Base-by-base conservation (phyloP, 257 asterid species). In the Solanum virginianum region DNA sequence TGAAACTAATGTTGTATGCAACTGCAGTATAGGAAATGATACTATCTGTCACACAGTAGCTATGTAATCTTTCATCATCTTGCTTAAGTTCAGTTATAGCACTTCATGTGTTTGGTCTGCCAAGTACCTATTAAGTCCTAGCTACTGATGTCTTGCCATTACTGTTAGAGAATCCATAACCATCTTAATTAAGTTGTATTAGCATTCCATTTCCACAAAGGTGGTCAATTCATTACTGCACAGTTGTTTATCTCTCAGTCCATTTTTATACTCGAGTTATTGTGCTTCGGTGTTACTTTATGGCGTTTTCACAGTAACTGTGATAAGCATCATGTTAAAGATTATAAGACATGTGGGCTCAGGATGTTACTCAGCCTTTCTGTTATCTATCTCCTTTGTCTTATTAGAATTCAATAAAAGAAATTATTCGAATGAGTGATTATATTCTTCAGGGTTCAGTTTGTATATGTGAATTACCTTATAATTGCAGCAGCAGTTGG, bases 21-120 rank as follows among this genome's bases (percentile, higher is more conserved):
- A 70, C 26, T 83, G 86, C 86, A 83, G 6, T 17, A 69, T 83
- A 68, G 86, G 86, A 66, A 70, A 83, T 83, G 86, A 83, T 83
- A 43, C 86, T 5, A 36, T 60, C 63, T 83, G 86, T 57, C 86
- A 83, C 22, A 14, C 70, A 51, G 45, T 51, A 75, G 80, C 54
- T 68, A 69, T 83, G 86, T 83, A 83, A 83, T 26, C 26, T 49
- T n/a, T 83, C 43, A 7, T 47, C 79, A 54, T 41, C 70, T 29
- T 83, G 54, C 65, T 22, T 10, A 45, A n/a, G 59, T 51, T 3
- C 53, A 29, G 54, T 36, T 69, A 24, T 39, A 47, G 63, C 32
- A 51, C 43, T 16, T 36, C 13, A 70, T 83, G 56, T 54, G 18
- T 66, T 53, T 79, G 63, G 60, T 16, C 17, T 29, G 83, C 66